phyloP scores from a whole-genome alignment of 208 protist genomes.

The Crithidia expoeki region DNA sequence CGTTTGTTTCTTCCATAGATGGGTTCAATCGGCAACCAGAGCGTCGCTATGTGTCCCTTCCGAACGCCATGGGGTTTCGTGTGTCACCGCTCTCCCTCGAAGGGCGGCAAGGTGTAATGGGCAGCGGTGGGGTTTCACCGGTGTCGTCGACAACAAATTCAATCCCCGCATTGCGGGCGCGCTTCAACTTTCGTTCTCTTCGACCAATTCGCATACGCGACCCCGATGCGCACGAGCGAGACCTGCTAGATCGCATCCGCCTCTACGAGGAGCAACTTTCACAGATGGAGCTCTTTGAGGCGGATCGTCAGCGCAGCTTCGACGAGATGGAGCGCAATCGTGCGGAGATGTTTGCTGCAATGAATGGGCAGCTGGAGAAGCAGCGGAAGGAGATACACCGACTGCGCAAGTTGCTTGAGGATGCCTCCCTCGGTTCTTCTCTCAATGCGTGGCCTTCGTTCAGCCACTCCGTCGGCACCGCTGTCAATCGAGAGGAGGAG shows the following conservation, averaged over 20 bases:
- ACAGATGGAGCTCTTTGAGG: conserved; percentile 60
- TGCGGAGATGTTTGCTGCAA: conserved; percentile 75
- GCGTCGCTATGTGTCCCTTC: conserved; percentile 1
- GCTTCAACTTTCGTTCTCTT: conserved; percentile 44
- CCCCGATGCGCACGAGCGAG: conserved; percentile 62
- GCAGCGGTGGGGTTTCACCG: neutral
- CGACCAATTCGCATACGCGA: conserved; percentile 61
- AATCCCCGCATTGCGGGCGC: conserved; percentile 10
- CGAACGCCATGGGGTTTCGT: neutral
- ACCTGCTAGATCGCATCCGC: conserved; percentile 61
- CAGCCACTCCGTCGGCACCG: conserved; percentile 22
- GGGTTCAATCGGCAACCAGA: conserved; percentile 5
- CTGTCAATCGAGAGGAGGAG: conserved; percentile 27
- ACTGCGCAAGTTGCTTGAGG: conserved; percentile 38
- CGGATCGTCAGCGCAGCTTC: conserved; percentile 67
- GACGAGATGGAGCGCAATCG: conserved; percentile 77
- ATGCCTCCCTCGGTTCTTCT: conserved; percentile 32
- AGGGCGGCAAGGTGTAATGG: conserved; percentile 5
- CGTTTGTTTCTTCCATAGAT: neutral
- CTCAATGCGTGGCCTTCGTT: conserved; percentile 26
- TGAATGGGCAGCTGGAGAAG: conserved; percentile 72
- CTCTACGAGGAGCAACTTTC: conserved; percentile 58
- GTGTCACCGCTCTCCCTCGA: conserved; percentile 31
- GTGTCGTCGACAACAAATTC: neutral
- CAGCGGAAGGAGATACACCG: conserved; percentile 65